Evolutionary conservation across 371 early-diverging fungal genomes (phyloP), one percentile per base, ranked within the genome.

Genomic region (Chytridium lagenaria): DNA sequence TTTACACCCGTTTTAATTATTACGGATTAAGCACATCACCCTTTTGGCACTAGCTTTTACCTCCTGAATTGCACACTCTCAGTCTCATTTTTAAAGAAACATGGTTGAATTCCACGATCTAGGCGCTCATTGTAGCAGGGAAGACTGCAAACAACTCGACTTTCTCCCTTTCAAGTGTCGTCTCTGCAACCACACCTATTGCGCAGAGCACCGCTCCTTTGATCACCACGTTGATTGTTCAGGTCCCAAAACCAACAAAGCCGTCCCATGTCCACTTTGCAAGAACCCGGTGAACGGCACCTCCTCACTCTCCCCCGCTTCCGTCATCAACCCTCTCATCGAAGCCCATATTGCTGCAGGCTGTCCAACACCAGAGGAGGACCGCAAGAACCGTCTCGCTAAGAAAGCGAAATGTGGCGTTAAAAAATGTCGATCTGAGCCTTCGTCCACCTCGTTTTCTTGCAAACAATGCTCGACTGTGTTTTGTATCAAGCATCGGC

Each of bases 101-200:
- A 63, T 37, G 51, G 71, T 73, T 68, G 76, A 76, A 64, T 44
- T 79, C 40, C 71, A 59, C 16, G 26, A 71, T 31, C 23, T 79
- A 36, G 79, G 79, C 23, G 28, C 36, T n/a, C 76, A 79, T 40
- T 79, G 79, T 74, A 50, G 64, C 10, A 10, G 28, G 40, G 51
- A 30, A 26, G 71, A 55, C 57, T 79, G 79, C 77, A 68, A 73
- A 36, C 79, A 73, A 61, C 69, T 76, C 52, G 79, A 79, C 75
- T 79, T 68, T 65, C 73, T 79, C 59, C 79, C 79, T 30, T 79
- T 74, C 74, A n/a, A 57, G 22, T 79, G 79, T 70, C 49, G 36
- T 28, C 70, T 50, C 38, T 79, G 79, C 68, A 31, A 37, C 16
- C 15, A 28, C 0, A 23, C 31, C 31, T 77, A 71, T 50, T 77